Evolutionary conservation across 83 land plant species (phyloP).

Genomic region (Larix sibirica): DNA sequence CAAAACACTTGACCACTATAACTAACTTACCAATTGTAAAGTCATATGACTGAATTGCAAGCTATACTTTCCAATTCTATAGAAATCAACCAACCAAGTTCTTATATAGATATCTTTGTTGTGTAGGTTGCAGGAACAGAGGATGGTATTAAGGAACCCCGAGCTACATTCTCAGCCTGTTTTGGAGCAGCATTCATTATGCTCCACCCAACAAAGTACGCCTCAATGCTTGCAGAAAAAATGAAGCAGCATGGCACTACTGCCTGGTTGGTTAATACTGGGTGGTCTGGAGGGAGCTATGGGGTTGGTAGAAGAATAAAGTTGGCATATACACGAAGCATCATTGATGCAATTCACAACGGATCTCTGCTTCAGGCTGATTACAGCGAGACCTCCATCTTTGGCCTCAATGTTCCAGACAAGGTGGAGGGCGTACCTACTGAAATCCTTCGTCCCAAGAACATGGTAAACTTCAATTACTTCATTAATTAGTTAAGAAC

Average conservation of each 20-base stretch:
- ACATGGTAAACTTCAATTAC: conserved; percentile 42
- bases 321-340: conserved; percentile 64
- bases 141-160: conserved; percentile 82
- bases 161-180: conserved; percentile 87
- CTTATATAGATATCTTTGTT: neutral
- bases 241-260: conserved; percentile 87
- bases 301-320: conserved; percentile 79
- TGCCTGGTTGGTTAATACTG: conserved; percentile 92
- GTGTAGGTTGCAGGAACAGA: conserved; percentile 84
- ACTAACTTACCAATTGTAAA: neutral
- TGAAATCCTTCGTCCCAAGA: conserved; percentile 67
- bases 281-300: conserved; percentile 93
- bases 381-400: conserved; percentile 60
- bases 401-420: conserved; percentile 80
- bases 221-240: conserved; percentile 86
- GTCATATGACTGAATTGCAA: neutral
- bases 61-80: too few relatives aligned
- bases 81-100: neutral
- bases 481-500: neutral
- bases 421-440: conserved; percentile 81
- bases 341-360: conserved; percentile 84
- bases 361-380: conserved; percentile 65
- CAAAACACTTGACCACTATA: neutral
- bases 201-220: conserved; percentile 86
- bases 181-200: conserved; percentile 92